phyloP scores from a whole-genome alignment of 2,329 filamentous ascomycete genomes.

The Pestalotiopsis fici region DNA sequence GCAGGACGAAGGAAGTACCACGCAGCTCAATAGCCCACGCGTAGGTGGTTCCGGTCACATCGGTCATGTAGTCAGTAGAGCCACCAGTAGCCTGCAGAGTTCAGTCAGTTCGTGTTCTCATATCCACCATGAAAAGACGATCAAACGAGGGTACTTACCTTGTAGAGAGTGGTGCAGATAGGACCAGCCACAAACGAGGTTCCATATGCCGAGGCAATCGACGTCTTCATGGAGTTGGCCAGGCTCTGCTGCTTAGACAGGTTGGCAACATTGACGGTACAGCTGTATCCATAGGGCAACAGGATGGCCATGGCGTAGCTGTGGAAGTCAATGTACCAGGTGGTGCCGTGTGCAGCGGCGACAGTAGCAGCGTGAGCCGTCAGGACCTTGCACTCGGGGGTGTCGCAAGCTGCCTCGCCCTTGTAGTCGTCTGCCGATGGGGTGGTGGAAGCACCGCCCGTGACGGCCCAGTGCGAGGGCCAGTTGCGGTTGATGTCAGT shows the following conservation, averaged over 20 bases:
- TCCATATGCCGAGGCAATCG: conserved; percentile 33
- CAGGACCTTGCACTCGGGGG: conserved; percentile 49
- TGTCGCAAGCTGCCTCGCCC: conserved; percentile 40
- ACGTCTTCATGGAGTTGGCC: conserved; percentile 28
- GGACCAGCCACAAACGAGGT: conserved; percentile 37
- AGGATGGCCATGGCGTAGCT: conserved; percentile 47
- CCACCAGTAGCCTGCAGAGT: background rate
- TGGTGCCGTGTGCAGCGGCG: conserved; percentile 42
- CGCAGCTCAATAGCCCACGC: conserved; percentile 33
- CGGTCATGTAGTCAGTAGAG: conserved; percentile 27
- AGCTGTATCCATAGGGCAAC: conserved; percentile 58
- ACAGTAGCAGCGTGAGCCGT: conserved; percentile 46
- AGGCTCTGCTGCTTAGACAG: conserved; percentile 43
- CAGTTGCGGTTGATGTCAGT: conserved; percentile 57
- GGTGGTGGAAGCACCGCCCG: conserved; percentile 43
- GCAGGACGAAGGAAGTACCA: conserved; percentile 29
- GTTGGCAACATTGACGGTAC: conserved; percentile 41
- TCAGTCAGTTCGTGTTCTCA: background rate
- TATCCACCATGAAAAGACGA: background rate
- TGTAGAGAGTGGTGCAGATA: conserved; percentile 38
- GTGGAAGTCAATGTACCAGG: conserved; percentile 62
- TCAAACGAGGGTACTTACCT: conserved; percentile 9
- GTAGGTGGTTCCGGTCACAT: conserved; percentile 23
- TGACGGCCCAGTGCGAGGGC: conserved; percentile 45
- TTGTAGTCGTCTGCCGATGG: conserved; percentile 47